Conservation (phyloP, 805 yeast genomes). For the Cyberlindnera galapagoensis region DNA sequence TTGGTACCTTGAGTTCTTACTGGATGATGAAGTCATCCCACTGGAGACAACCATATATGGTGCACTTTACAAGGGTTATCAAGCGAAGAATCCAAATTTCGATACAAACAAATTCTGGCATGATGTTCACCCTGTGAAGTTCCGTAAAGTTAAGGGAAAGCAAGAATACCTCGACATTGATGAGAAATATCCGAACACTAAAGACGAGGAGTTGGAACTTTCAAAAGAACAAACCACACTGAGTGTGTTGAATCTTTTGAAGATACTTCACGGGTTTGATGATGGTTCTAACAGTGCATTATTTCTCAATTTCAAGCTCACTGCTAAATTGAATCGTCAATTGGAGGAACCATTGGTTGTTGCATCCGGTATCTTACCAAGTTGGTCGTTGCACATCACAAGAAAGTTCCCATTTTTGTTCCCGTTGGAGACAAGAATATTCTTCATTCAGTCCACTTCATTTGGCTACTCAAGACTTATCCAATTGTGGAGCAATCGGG, state of each 20-base stretch:
- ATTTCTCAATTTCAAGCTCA: conserved; percentile 72
- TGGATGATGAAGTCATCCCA: conserved; percentile 53
- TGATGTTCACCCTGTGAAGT: conserved; percentile 45
- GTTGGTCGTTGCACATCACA: conserved; percentile 75
- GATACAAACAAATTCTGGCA: conserved; percentile 53
- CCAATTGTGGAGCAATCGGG: conserved; percentile 62
- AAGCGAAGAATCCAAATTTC: conserved; percentile 31
- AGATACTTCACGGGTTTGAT: conserved; percentile 33
- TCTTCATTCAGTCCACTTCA: conserved; percentile 79
- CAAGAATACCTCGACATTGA: conserved; percentile 18
- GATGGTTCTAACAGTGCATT: conserved; percentile 5
- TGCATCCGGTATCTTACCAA: conserved; percentile 80
- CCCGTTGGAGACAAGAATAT: conserved; percentile 74
- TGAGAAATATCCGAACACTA: conserved; percentile 25
- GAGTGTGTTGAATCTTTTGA: conserved; percentile 42
- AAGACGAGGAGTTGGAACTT: conserved; percentile 24
- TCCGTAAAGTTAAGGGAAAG: conserved; percentile 30
- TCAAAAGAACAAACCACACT: conserved; percentile 26
- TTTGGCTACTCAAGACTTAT: conserved; percentile 85
- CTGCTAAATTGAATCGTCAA: conserved; percentile 82
- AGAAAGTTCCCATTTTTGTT: conserved; percentile 73
- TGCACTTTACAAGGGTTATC: conserved; percentile 51
- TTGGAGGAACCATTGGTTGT: conserved; percentile 85
- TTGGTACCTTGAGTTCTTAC: conserved; percentile 47
- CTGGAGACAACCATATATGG: conserved; percentile 71